Base-by-base conservation (phyloP, 1,284 basidiomycete species). In the Fomitiporia mediterranea region DNA sequence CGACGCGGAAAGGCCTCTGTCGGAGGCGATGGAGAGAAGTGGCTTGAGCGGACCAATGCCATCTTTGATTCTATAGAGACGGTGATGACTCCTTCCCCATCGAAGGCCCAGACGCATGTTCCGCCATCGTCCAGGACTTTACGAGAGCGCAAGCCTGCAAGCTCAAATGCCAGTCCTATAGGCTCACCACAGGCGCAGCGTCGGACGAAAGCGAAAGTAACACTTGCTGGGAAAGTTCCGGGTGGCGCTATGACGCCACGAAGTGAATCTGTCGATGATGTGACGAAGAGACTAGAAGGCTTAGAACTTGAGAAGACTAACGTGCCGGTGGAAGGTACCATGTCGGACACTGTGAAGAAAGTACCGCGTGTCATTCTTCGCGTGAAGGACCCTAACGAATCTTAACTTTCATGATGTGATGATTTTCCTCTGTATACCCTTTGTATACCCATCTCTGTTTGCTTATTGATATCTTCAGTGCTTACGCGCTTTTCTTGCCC, bases 41-140 rank as follows among this genome's bases (percentile, higher is more conserved):
- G 89, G 82, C 68, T 92, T 9, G 72, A 77, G 5, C 77, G 80
- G 13, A 70, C 79, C 0, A 59, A 76, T 28, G 69, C 72, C 13
- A 61, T 82, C 5, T 68, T 83, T 21, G 60, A 72, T 0, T 64
- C 70, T 2, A 74, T 82, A 30, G 78, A 78, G 40, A 42, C 59
- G 13, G 60, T 60, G 3, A 55, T 61, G 49, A 66, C 63, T 38
- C 59, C 55, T 57, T 64, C 55, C 27, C 71, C 23, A 58, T 69
- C 70, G 58, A 59, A 69, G 57, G 57, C 65, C 21, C 59, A 60
- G 42, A 60, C 63, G 8, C 63, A 66, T 9, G 59, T 70, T 1
- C 67, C 75, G 1, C 67, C 74, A 2, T 72, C 74, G 9, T 73
- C 77, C 5, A 79, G 76, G 73, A 79, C 75, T 0, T 70, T 89